These are phyloP conservation scores for Nothophoma quercina DNA, from an alignment of 2,329 filamentous ascomycete genomes.

Conservation along the genomic window DNA sequence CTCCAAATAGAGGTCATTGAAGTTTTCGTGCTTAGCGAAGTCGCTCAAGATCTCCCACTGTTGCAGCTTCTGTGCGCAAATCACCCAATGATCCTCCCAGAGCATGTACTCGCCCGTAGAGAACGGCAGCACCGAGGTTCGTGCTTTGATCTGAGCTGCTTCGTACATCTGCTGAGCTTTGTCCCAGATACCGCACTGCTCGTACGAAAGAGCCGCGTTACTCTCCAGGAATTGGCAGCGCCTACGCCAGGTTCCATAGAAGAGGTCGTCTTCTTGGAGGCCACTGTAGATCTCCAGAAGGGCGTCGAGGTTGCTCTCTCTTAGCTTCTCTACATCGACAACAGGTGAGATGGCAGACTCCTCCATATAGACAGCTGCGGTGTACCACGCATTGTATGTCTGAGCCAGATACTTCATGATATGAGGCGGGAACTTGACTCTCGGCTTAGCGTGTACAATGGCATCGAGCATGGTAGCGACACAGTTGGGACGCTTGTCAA, in stretches of 20 bases:
- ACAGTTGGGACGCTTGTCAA: slow-evolving; percentile 95
- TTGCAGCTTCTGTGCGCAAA: slow-evolving; percentile 96
- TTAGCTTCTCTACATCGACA: slow-evolving; percentile 81
- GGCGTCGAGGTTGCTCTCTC: slow-evolving; percentile 95
- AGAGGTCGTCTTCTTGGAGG: slow-evolving; percentile 93
- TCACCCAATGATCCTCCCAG: slow-evolving; percentile 99
- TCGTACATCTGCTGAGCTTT: slow-evolving; percentile 98
- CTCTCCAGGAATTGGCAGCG: slow-evolving; percentile 97
- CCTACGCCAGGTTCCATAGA: slow-evolving; percentile 95
- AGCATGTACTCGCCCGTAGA: slow-evolving; percentile 98
- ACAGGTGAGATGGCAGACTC: slow-evolving; percentile 85
- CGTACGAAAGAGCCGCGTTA: slow-evolving; percentile 94
- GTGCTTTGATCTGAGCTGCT: slow-evolving; percentile 93
- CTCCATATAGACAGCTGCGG: slow-evolving; percentile 88
- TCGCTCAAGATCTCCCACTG: slow-evolving; percentile 99
- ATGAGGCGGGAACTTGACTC: slow-evolving; percentile 92
- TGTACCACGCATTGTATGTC: slow-evolving; percentile 97
- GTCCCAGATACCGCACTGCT: slow-evolving; percentile 99
- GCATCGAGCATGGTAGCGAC: slow-evolving; percentile 91
- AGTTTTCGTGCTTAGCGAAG: slow-evolving; percentile 98
- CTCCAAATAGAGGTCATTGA: slow-evolving; percentile 94
- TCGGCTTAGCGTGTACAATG: slow-evolving; percentile 81
- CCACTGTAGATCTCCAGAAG: slow-evolving; percentile 91
- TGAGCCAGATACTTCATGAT: slow-evolving; percentile 94
- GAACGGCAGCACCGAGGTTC: slow-evolving; percentile 94